A percentile compares a stretch with the other conserved stretches of the same genome.
Evolutionary conservation across 768 basidiomycete genomes (phyloP).

Genomic region (Chiua virens): DNA sequence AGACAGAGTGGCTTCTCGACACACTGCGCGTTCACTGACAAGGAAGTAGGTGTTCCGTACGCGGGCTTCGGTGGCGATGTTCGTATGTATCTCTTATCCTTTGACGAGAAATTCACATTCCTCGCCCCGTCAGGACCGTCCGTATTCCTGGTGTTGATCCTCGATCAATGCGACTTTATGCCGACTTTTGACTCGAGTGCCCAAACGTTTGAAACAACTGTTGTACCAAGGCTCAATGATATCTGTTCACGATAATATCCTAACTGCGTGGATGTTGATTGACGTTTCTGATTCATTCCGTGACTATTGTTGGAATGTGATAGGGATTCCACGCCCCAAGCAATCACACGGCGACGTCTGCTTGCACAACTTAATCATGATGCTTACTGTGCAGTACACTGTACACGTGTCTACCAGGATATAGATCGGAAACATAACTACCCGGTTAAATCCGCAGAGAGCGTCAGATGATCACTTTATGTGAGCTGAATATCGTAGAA

Average conservation of each 20-base stretch:
- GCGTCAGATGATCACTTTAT: too few relatives aligned
- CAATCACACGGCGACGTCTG: too few relatives aligned
- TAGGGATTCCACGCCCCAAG: too few relatives aligned
- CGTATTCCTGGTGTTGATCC: conserved; percentile 11
- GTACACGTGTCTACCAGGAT: too few relatives aligned
- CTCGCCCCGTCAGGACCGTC: conserved; percentile 14
- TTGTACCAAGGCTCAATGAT: conserved; percentile 18
- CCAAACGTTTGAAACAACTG: conserved; percentile 4
- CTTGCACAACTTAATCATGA: too few relatives aligned
- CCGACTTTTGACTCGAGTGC: conserved; percentile 11
- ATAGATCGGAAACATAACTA: too few relatives aligned
- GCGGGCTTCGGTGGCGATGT: conserved; percentile 16
- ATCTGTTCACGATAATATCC: neutral
- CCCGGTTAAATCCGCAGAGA: too few relatives aligned
- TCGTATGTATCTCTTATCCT: conserved; percentile 16
- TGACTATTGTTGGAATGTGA: too few relatives aligned
- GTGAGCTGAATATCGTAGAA: too few relatives aligned
- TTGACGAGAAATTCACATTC: conserved; percentile 7
- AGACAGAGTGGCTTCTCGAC: conserved; percentile 7
- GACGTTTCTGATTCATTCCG: neutral
- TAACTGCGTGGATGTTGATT: neutral
- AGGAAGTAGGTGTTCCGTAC: conserved; percentile 17
- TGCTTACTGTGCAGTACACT: too few relatives aligned
- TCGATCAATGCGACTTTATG: conserved; percentile 10
- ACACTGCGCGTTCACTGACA: conserved; percentile 7